Base-by-base conservation (phyloP, 352 stramenopile species). In the Globisporangium okanoganense region DNA sequence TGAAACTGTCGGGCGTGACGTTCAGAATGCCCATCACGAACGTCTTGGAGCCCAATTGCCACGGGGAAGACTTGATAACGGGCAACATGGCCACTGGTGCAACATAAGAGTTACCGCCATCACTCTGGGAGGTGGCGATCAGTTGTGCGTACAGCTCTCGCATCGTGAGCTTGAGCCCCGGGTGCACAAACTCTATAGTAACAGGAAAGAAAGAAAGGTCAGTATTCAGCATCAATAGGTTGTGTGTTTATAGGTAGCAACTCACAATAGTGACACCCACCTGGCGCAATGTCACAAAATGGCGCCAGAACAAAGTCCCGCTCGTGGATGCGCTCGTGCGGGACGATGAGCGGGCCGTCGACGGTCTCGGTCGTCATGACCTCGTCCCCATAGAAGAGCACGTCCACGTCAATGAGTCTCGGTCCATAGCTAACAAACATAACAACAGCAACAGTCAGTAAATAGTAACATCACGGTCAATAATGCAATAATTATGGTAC, bases 21-120 rank as follows among this genome's bases (percentile, higher is more conserved):
- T 99, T 99, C 6, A 99, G 62, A 69, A 99, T 99, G 31, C 97
- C 97, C 97, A 99, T 99, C 49, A 99, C 85, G 33, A 82, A 90
- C 5, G 85, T 92, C 57, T 92, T 91, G n/a, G 55, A 65, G 6
- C 72, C 74, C 9, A 92, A 57, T 12, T 60, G 58, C 76, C 76
- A 87, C 7, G 76, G 75, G 0, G 29, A 25, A 1, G 47, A 53
- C 58, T 91, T 88, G 20, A 63, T 24, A 1, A 82, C 72, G 16
- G 79, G 79, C 2, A 94, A 62, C 59, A 92, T 70, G 18, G 76
- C 48, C 31, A 87, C 72, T 0, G 80, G 80, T 24, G 72, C 61
- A 5, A 71, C 49, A 58, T 77, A 85, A 18, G 62, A 49, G 20
- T 51, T 67, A 8, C n/a, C 12, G n/a, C n/a, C 16, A 3, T 18